Evolutionary conservation across 805 yeast species (phyloP).

Genomic region (Candida easanensis): DNA sequence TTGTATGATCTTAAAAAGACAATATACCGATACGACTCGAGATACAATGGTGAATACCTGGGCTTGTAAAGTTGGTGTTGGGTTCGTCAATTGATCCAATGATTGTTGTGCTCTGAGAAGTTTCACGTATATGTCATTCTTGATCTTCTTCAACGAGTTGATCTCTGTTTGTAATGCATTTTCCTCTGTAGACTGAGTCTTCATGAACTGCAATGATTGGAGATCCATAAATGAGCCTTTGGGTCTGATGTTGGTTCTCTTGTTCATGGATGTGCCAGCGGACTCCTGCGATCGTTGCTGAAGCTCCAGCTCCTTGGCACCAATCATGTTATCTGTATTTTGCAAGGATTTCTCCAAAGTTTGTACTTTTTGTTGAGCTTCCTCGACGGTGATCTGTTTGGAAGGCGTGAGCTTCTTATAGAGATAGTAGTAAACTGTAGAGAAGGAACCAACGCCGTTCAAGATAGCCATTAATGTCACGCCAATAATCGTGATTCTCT

Average conservation of each 20-base stretch:
- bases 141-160: constrained; percentile 20
- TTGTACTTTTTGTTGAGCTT: constrained; percentile 8
- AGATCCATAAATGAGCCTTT: constrained; percentile 25
- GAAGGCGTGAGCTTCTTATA: constrained; percentile 11
- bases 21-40: constrained; percentile 31
- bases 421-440: constrained; percentile 26
- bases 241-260: constrained; percentile 21
- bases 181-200: constrained; percentile 1
- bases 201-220: constrained; percentile 9
- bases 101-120: constrained; percentile 17
- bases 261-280: constrained; percentile 4
- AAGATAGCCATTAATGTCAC: constrained; percentile 25
- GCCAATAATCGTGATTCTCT: constrained; percentile 26
- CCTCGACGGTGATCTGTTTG: constrained; percentile 3
- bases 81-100: not conserved
- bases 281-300: not conserved
- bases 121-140: constrained; percentile 24
- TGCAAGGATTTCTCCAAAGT: constrained; percentile 17
- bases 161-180: constrained; percentile 16
- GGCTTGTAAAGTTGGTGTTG: not conserved
- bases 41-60: constrained; percentile 1
- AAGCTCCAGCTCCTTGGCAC: constrained; percentile 16
- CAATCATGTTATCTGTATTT: constrained; percentile 22
- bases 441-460: constrained; percentile 29
- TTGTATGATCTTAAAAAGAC: constrained; percentile 34